These are phyloP conservation scores for Sporisorium reilianum DNA, from an alignment of 1,284 basidiomycete species.

Conservation along the genomic window DNA sequence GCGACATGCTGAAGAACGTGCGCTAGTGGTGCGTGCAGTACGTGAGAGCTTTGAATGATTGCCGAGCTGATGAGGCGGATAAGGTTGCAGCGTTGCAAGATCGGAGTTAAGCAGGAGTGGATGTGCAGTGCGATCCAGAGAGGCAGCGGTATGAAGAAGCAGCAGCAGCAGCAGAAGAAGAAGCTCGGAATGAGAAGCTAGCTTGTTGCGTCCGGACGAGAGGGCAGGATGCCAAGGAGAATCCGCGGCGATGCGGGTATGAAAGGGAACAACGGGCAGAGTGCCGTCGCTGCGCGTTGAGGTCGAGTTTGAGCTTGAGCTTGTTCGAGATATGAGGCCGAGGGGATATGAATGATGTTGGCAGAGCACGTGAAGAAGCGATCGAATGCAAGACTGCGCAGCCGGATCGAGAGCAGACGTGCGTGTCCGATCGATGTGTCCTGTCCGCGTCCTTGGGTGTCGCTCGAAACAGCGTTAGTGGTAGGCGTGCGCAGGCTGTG, in stretches of 20 bases:
- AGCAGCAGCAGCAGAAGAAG: too few relatives aligned
- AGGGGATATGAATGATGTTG: not conserved
- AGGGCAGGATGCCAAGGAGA: not conserved
- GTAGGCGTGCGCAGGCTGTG: not conserved
- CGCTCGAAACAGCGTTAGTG: not conserved
- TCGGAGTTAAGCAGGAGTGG: not conserved
- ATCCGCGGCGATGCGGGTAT: not conserved
- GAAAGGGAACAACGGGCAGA: not conserved
- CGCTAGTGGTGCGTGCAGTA: too few relatives aligned
- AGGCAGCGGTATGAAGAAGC: not conserved
- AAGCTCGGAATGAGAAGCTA: not conserved
- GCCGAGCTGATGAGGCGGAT: not conserved
- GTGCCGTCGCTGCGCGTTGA: constrained; percentile 12
- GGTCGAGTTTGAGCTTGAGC: constrained; percentile 11
- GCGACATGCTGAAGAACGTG: constrained; percentile 19
- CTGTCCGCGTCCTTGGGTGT: not conserved
- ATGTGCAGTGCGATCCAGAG: not conserved
- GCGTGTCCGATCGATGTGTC: not conserved
- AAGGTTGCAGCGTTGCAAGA: not conserved
- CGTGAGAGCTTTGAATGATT: not conserved
- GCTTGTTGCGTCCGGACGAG: constrained; percentile 3
- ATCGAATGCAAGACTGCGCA: not conserved
- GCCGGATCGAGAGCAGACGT: not conserved
- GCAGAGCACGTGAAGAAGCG: not conserved
- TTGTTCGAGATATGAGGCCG: not conserved